A percentile compares a stretch with the other conserved stretches of the same genome.
phyloP scores from a whole-genome alignment of 139 green algal species.

The Dunaliella sp. region DNA sequence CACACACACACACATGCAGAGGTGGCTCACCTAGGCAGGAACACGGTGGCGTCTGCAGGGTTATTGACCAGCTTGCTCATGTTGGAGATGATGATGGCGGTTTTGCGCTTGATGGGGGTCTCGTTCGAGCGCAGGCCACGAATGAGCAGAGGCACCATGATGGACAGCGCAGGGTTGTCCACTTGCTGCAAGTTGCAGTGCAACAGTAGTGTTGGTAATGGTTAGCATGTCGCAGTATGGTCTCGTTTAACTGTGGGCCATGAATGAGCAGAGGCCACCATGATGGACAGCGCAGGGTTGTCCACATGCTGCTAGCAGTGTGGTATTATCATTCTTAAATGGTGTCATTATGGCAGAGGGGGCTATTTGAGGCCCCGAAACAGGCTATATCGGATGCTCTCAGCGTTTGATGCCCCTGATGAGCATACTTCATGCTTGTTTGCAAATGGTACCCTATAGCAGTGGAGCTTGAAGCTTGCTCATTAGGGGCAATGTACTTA shows the following conservation, averaged over 20 bases:
- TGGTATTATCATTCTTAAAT: no score
- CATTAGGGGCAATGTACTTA: no score
- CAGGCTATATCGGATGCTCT: no score
- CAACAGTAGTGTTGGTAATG: background rate
- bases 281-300: conserved; percentile 79
- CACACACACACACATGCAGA: background rate
- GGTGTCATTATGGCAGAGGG: no score
- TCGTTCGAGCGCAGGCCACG: conserved; percentile 39
- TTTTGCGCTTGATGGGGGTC: conserved; percentile 87
- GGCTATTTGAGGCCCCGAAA: no score
- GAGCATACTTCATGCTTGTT: no score
- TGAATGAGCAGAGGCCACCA: conserved; percentile 86
- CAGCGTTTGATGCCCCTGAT: no score
- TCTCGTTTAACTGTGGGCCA: conserved; percentile 38
- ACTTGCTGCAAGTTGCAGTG: conserved; percentile 31
- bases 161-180: conserved; percentile 76
- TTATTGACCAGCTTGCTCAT: conserved; percentile 93
- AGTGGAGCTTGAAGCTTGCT: no score
- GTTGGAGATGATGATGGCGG: conserved; percentile 87
- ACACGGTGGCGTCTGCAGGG: conserved; percentile 74
- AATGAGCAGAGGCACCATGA: conserved; percentile 88
- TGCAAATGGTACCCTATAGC: no score
- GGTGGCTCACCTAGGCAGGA: conserved; percentile 64
- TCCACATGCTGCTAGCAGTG: conserved; percentile 55
- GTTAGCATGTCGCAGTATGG: no score